Conservation (phyloP, 345 rosid genomes). For the Durio zibethinus region DNA sequence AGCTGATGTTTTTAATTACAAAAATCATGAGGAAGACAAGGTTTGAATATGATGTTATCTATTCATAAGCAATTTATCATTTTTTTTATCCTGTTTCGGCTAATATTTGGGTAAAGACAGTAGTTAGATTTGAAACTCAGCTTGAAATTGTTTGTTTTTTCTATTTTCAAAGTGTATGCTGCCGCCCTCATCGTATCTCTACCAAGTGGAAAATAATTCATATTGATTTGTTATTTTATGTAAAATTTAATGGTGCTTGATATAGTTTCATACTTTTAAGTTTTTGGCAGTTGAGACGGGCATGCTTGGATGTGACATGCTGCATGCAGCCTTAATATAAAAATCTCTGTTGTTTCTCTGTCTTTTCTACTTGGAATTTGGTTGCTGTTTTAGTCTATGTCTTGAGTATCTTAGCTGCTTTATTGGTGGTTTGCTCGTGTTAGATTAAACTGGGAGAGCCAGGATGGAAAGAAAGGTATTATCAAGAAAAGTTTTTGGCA, state of each 20-base stretch:
- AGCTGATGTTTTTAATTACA: constrained; percentile 64
- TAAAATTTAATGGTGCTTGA: neutral
- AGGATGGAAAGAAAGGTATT: constrained; percentile 98
- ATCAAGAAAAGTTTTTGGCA: constrained; percentile 72
- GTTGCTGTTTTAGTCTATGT: neutral
- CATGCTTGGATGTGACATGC: neutral
- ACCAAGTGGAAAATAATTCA: neutral
- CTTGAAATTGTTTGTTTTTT: neutral
- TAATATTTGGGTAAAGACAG: neutral
- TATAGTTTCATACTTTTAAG: neutral
- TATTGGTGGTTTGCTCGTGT: neutral
- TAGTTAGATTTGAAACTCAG: neutral
- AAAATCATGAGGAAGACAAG: constrained; percentile 68
- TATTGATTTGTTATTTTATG: neutral
- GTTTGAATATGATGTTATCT: constrained; percentile 27
- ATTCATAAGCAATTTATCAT: neutral
- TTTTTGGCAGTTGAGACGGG: neutral
- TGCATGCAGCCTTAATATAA: neutral
- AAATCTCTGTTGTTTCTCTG: neutral
- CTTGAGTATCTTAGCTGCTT: neutral
- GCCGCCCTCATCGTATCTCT: neutral
- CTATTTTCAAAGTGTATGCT: neutral
- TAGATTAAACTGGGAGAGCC: constrained; percentile 60
- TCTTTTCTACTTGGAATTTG: neutral
- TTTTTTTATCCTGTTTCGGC: neutral